A percentile compares a stretch with the other conserved stretches of the same genome.
Evolutionary conservation across 805 yeast species (phyloP).

Genomic region (Wickerhamomyces canadensis): DNA sequence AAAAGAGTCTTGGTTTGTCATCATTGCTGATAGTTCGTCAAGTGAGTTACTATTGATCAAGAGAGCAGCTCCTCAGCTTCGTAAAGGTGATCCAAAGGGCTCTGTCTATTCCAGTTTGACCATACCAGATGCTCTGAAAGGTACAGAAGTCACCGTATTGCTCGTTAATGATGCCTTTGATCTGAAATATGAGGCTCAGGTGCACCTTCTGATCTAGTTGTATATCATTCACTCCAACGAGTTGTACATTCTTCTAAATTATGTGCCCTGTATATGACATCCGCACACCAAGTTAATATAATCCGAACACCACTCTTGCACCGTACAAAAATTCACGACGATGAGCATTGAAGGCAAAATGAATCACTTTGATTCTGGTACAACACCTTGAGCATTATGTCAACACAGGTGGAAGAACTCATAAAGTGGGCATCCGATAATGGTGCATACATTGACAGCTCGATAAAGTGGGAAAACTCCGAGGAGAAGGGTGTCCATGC

Average conservation of each 20-base stretch:
- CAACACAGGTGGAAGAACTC: constrained; percentile 3
- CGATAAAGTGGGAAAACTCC: constrained; percentile 28
- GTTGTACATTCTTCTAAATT: no score
- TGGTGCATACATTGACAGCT: constrained; percentile 32
- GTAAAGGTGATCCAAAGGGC: constrained; percentile 23
- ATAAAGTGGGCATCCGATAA: constrained; percentile 33
- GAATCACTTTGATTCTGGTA: no score
- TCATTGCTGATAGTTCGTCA: constrained; percentile 44
- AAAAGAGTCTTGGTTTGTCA: constrained; percentile 88
- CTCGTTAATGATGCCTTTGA: constrained; percentile 66
- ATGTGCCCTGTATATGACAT: no score
- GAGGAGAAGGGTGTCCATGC: constrained; percentile 31
- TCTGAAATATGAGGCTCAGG: constrained; percentile 34
- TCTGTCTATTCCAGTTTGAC: constrained; percentile 36
- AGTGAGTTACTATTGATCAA: constrained; percentile 61
- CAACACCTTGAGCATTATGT: neutral
- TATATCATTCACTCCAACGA: no score
- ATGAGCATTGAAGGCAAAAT: neutral
- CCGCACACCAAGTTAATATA: no score
- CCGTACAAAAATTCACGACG: neutral
- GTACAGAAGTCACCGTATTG: constrained; percentile 39
- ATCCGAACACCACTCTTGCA: no score
- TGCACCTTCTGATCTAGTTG: constrained; percentile 18
- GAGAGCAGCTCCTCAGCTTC: constrained; percentile 61
- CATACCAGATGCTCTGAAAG: constrained; percentile 44